Base-by-base conservation (phyloP, 176 grass and related monocot species). In the Musa beccarii region DNA sequence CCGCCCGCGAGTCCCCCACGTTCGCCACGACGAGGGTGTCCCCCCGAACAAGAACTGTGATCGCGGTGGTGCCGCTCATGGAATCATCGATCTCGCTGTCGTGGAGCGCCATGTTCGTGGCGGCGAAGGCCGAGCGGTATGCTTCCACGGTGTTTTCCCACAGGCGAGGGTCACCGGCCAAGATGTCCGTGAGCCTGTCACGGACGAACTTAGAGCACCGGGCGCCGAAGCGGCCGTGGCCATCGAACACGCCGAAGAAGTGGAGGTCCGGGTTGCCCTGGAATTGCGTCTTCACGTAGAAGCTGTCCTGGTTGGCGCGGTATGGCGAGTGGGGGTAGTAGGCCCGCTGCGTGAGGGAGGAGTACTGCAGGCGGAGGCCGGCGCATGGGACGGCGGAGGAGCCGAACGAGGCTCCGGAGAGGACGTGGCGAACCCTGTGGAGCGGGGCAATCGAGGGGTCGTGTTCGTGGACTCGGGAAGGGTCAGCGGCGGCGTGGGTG, bases 51-150 rank as follows among this genome's bases (percentile, higher is more conserved):
- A 99, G 89, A 1, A 90, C 91, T 14, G 82, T 85, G 13, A 99
- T 89, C 22, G 96, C 96, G 2, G 96, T 99, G 26, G 96, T 99
- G 57, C 96, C 96, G 68, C 96, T 99, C 90, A 86, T 89, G 50
- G 81, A 85, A 78, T 99, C 91, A 72, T 99, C 91, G 29, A 99
- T 86, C 69, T 21, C 85, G 75, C 81, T 86, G 7, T 82, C 80
- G 80, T 86, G 88, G 63, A 99, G 87, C 81, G 89, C 95, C 56
- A 51, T 59, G 82, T 99, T 99, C 64, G 82, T 83, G 52, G 82
- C 63, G 3, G 73, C 22, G 76, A 99, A 82, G 16, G 95, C 90
- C 24, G 68, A 79, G 2, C 79, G 57, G 79, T 89, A 99, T 52
- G 88, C 82, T 10, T 66, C 75, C 9, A 59, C 69, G 23, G 90